Base-by-base conservation (phyloP, 176 grass and related monocot species). In the Puccinellia tenuiflora region DNA sequence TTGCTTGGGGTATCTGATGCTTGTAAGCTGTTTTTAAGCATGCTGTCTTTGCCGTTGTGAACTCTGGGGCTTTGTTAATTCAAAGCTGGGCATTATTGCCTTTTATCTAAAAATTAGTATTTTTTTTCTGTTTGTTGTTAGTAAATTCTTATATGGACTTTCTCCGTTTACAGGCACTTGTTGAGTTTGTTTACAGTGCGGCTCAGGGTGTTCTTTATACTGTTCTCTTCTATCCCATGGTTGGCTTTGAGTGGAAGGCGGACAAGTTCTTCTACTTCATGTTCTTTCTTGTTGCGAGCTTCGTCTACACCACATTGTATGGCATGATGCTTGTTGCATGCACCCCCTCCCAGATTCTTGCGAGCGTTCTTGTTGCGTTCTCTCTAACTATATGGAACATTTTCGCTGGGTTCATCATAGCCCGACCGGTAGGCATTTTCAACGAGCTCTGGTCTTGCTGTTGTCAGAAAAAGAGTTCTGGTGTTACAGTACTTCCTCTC, bases 311-410 rank as follows among this genome's bases (percentile, higher is more conserved):
- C 56, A 66, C 80, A 61, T 73, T 87, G 34, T 91, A 75, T 73
- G 89, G 89, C 51, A 91, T 91, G 89, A 94, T 91, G 92, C 25
- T 77, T 9, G 57, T 94, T 14, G 65, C 86, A 40, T 75, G 88
- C 86, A 94, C 92, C 35, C 77, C 92, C 13, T 85, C 76, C 24
- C 70, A 91, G 76, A 33, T 91, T 33, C 75, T 91, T 16, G 88
- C 89, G 2, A 42, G 12, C 22, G 75, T 94, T 20, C 53, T 91
- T 8, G 77, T 85, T 9, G 69, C 86, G 2, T 89, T 94, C 47
- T 63, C 81, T 40, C 56, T 68, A 18, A 73, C 69, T 35, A 46
- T 84, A 24, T 94, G 92, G 92, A 94, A 94, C 80, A 79, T 76
- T 56, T 94, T 91, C 17, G 53, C 89, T 1, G 92, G 92, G 35